Evolutionary conservation across 2,329 filamentous ascomycete species (phyloP).

Genomic region (Calonectria hongkongensis): DNA sequence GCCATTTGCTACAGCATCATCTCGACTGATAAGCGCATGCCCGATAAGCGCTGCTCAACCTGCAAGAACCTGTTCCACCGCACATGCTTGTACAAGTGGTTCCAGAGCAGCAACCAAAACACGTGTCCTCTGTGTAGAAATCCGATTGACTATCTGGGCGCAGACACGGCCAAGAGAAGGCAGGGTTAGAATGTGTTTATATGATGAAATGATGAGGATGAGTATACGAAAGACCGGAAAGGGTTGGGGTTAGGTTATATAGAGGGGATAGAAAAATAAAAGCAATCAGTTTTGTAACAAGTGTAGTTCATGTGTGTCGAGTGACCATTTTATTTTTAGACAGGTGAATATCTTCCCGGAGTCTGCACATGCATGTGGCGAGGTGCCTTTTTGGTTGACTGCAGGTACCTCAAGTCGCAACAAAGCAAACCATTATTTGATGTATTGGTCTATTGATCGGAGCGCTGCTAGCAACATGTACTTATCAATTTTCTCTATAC

Average conservation of each 20-base stretch:
- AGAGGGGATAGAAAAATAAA: slow-evolving; percentile 20
- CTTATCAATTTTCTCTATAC: slow-evolving; percentile 10
- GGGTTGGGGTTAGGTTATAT: not conserved
- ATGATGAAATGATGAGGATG: slow-evolving; percentile 22
- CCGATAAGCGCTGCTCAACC: slow-evolving; percentile 92
- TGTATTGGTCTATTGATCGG: not conserved
- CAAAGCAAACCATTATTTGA: not conserved
- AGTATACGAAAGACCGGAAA: slow-evolving; percentile 15
- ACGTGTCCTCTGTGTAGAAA: slow-evolving; percentile 96
- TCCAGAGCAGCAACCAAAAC: slow-evolving; percentile 92
- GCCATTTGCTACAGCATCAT: slow-evolving; percentile 98
- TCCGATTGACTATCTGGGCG: slow-evolving; percentile 79
- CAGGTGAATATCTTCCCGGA: too few relatives aligned
- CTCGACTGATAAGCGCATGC: slow-evolving; percentile 89
- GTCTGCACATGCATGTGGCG: too few relatives aligned
- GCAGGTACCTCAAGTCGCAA: too few relatives aligned
- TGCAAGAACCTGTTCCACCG: slow-evolving; percentile 97
- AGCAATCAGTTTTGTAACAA: not conserved
- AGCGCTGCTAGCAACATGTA: slow-evolving; percentile 1
- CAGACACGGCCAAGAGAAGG: slow-evolving; percentile 63
- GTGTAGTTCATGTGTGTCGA: not conserved
- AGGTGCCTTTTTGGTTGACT: too few relatives aligned
- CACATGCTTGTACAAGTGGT: slow-evolving; percentile 96
- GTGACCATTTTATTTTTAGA: not conserved
- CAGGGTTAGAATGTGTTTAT: slow-evolving; percentile 46